Evolutionary conservation across 1,284 basidiomycete genomes (phyloP), one percentile per base, ranked within the genome.

Genomic region (Ceratobasidium sp.): DNA sequence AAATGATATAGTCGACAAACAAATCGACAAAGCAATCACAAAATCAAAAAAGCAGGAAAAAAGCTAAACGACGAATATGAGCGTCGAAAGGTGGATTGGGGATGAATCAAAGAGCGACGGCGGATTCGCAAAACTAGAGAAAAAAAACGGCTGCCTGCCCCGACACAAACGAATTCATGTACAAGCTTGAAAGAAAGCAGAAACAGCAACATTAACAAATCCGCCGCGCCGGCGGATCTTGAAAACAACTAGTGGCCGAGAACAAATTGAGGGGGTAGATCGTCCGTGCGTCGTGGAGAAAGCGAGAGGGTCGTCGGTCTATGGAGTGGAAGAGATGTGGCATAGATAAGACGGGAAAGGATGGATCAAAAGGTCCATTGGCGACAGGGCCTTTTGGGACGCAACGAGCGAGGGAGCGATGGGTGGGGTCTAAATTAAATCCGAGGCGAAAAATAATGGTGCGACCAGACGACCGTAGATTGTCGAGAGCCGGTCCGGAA

Each of bases 361-460:
- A 43, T 43, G 59, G 59, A 34, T 34, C 61, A 64, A 64, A 64
- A 64, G 61, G 43, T 64, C 43, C 61, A 64, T 64, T 40, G 32
- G 40, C 37, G 6, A 56, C 15, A 46, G 61, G 43, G 61, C 61
- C 61, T 64, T 64, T 64, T 64, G 61, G 61, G 61, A 64, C 61
- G 61, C 61, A 34, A 34, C 61, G 61, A 44, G 61, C 61, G 61
- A 64, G 43, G 61, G 61, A 64, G 19, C 34, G 43, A 64, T 64
- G 61, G 40, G 59, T 49, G 2, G 54, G 17, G 11, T 64, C 61
- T 64, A 64, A 64, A 64, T 59, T 64, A 64, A 64, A 64, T 64
- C 43, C 40, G 61, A 64, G 61, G n/a, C 61, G 43, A 64, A 64
- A 64, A 64, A 64, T 64, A 64, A n/a, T 59, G n/a, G 32, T 59